Conservation (phyloP, 345 rosid genomes). For the Eucalyptus caleyi region DNA sequence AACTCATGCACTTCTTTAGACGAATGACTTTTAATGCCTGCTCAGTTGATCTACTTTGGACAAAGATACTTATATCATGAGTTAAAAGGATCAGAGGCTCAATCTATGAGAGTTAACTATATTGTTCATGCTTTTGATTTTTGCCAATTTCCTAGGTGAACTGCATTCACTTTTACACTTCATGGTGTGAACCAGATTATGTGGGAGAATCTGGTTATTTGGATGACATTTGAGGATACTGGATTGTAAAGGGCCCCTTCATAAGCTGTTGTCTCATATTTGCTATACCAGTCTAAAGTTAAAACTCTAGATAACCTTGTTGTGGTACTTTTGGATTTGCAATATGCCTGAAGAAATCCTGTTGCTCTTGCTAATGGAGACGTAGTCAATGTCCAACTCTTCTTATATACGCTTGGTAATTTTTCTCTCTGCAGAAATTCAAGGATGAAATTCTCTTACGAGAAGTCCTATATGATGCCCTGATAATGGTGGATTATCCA, state of each 20-base stretch:
- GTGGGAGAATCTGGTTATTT: neutral
- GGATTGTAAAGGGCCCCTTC: neutral
- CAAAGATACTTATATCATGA: neutral
- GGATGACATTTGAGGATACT: neutral
- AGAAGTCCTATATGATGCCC: constrained; percentile 35
- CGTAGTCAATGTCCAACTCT: neutral
- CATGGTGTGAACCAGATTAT: neutral
- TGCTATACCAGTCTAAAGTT: neutral
- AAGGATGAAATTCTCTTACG: constrained; percentile 35
- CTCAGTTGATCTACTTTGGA: neutral
- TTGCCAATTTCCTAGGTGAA: neutral
- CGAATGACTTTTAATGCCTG: neutral
- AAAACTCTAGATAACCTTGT: neutral
- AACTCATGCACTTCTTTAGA: neutral
- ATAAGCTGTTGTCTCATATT: neutral
- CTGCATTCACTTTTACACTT: neutral
- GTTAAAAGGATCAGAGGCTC: neutral
- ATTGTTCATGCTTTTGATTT: neutral
- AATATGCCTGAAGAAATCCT: neutral
- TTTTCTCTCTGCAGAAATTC: constrained; percentile 27
- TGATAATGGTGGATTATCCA: constrained; percentile 27
- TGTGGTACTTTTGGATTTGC: neutral
- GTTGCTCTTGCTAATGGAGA: neutral
- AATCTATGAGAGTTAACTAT: neutral
- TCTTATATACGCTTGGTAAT: neutral